Percentiles rank a stretch among this genome's conserved stretches.
Evolutionary conservation across 2,329 filamentous ascomycete species (phyloP).

Genomic region (Fusarium virguliforme): DNA sequence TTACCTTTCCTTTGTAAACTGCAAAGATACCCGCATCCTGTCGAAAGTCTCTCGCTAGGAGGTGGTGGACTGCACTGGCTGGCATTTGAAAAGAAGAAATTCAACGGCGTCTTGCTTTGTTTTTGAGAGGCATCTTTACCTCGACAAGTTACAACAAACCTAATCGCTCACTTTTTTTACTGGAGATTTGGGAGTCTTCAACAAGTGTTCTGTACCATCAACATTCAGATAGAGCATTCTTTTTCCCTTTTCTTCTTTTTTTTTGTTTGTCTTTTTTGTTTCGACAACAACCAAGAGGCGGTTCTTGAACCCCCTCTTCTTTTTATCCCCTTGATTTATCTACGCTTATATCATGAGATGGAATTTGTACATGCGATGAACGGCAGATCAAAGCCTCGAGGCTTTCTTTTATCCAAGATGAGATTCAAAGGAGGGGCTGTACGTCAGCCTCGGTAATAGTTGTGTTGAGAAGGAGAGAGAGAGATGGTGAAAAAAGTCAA

Average conservation of each 20-base stretch:
- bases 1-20: slow-evolving; percentile 40
- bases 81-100: slow-evolving; percentile 27
- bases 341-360: slow-evolving; percentile 50
- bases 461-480: slow-evolving; percentile 10
- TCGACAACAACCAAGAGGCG: slow-evolving; percentile 23
- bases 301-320: not conserved
- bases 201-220: slow-evolving; percentile 17
- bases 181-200: slow-evolving; percentile 4
- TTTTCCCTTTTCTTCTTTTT: slow-evolving; percentile 17
- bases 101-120: slow-evolving; percentile 37
- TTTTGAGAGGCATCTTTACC: slow-evolving; percentile 11
- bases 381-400: slow-evolving; percentile 25
- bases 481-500: slow-evolving; percentile 16
- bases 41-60: slow-evolving; percentile 49
- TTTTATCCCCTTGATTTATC: slow-evolving; percentile 17
- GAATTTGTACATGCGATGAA: slow-evolving; percentile 51
- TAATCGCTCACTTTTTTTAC: slow-evolving; percentile 41
- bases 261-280: slow-evolving; percentile 11
- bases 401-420: slow-evolving; percentile 22
- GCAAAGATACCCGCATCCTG: slow-evolving; percentile 52
- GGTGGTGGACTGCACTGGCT: slow-evolving; percentile 45
- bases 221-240: slow-evolving; percentile 25
- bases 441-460: slow-evolving; percentile 31
- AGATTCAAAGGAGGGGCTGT: slow-evolving; percentile 17
- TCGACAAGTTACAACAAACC: slow-evolving; percentile 12